Conservation (phyloP, 352 stramenopile genomes). For the Phytophthora brassicae region DNA sequence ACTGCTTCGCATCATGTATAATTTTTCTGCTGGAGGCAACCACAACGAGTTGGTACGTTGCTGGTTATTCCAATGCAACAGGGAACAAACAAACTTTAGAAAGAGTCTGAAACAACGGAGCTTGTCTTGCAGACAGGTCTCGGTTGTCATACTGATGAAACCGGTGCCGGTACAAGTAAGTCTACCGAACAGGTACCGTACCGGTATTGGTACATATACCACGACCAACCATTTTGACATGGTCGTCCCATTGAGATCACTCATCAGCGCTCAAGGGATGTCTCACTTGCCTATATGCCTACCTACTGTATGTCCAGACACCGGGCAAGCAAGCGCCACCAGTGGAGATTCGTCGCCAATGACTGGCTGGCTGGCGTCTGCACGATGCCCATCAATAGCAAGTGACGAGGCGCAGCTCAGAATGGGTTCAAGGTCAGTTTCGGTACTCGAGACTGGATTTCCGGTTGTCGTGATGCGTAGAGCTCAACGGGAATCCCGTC, state of each 20-base stretch:
- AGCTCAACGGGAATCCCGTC: not conserved
- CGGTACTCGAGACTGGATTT: too few species aligned
- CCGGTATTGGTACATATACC: too few species aligned
- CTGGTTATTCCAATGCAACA: too few species aligned
- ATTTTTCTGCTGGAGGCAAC: too few species aligned
- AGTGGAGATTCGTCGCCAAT: constrained; percentile 1
- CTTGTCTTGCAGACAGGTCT: constrained; percentile 14
- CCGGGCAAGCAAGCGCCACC: constrained; percentile 1
- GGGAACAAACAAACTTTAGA: not conserved
- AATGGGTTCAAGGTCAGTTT: not conserved
- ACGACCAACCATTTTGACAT: constrained; percentile 9
- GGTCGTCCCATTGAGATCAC: constrained; percentile 15
- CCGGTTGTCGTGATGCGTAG: too few species aligned
- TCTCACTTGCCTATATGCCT: constrained; percentile 18
- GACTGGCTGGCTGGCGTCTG: constrained; percentile 8
- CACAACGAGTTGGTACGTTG: too few species aligned
- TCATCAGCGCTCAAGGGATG: constrained; percentile 4
- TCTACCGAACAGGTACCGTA: too few species aligned
- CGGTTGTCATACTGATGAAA: constrained; percentile 14
- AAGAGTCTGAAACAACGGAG: not conserved
- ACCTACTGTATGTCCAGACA: too few species aligned
- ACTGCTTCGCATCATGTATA: too few species aligned
- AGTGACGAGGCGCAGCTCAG: constrained; percentile 10
- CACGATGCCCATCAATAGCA: constrained; percentile 4
- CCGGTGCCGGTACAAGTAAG: too few species aligned